Percentiles rank a stretch among this genome's conserved stretches.
Conservation (phyloP, 257 asterid genomes). For the Lithospermum erythrorhizon region DNA sequence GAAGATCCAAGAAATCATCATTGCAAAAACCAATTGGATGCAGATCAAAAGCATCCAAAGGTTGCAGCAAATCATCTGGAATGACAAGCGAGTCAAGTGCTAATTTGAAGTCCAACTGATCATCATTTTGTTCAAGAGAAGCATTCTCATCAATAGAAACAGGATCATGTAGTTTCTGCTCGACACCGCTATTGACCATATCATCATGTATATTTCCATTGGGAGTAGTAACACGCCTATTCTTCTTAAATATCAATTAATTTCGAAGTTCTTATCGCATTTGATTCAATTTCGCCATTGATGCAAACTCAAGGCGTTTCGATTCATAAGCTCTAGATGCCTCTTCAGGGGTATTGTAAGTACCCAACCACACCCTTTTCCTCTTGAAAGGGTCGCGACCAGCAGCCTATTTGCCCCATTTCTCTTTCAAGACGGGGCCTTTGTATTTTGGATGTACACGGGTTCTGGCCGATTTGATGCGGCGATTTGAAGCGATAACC, state of each 20-base stretch:
- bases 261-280: conserved; percentile 13
- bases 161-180: conserved; percentile 14
- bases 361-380: conserved; percentile 79
- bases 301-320: conserved; percentile 56
- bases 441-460: conserved; percentile 26
- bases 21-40: conserved; percentile 10
- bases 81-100: conserved; percentile 26
- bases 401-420: conserved; percentile 97
- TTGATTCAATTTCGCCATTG: conserved; percentile 11
- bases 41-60: conserved; percentile 20
- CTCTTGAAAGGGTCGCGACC: conserved; percentile 68
- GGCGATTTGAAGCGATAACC: neutral
- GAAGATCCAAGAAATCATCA: conserved; percentile 34
- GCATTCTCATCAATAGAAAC: neutral
- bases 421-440: conserved; percentile 69
- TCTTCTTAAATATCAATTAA: conserved; percentile 3
- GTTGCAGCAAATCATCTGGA: conserved; percentile 16
- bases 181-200: neutral
- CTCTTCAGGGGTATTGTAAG: conserved; percentile 61
- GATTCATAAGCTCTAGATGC: conserved; percentile 63
- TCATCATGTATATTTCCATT: neutral
- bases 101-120: conserved; percentile 19
- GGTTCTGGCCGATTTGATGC: conserved; percentile 1
- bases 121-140: too few species aligned
- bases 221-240: conserved; percentile 2